Conservation (phyloP, 441 rosid genomes). For the Populus trichocarpa region DNA sequence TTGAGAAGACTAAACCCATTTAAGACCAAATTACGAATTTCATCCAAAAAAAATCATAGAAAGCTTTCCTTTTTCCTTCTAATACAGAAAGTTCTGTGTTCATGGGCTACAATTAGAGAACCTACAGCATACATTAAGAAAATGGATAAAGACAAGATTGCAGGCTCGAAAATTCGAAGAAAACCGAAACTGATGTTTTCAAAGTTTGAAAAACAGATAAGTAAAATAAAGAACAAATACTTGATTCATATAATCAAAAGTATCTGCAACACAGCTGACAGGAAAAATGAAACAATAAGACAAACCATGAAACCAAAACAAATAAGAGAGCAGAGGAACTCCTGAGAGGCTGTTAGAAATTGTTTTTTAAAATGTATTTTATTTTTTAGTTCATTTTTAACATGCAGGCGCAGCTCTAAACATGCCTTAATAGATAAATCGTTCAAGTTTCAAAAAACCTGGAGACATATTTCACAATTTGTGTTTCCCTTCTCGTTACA, state of each 20-base stretch:
- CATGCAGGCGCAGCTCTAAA: too few species aligned
- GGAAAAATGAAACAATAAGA: background rate
- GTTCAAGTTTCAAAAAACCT: constrained; percentile 36
- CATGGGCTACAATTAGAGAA: background rate
- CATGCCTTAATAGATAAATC: background rate
- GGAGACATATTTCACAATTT: constrained; percentile 87
- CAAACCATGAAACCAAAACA: background rate
- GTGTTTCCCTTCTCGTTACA: constrained; percentile 91
- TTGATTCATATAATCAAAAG: background rate
- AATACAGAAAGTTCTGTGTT: background rate
- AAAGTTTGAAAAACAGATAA: background rate
- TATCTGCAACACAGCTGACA: background rate
- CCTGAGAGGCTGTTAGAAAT: background rate
- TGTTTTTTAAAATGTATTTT: too few species aligned
- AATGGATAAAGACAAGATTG: background rate
- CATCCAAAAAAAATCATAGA: background rate
- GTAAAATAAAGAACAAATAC: background rate
- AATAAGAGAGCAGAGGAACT: background rate
- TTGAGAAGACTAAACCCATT: background rate
- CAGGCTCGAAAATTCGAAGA: background rate
- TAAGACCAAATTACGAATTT: background rate
- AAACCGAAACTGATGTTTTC: background rate
- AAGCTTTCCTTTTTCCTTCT: background rate
- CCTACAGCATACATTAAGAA: background rate
- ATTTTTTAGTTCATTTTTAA: too few species aligned